Base-by-base conservation (phyloP, 345 rosid genomes). In the Eucalyptus regnans region DNA sequence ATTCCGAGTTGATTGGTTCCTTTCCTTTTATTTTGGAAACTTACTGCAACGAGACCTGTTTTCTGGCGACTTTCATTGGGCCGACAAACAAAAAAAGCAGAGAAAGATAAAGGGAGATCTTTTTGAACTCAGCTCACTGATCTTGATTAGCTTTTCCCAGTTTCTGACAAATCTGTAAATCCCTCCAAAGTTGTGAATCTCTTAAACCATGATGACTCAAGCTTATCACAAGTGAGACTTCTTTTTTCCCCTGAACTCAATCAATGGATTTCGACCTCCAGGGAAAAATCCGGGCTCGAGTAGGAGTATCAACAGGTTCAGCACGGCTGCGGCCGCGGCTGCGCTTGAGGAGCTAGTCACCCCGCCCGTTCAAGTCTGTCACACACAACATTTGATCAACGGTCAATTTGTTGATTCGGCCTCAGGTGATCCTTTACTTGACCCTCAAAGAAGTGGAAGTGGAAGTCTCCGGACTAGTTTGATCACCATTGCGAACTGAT, bases 361-460 rank as follows among this genome's bases (percentile, higher is more conserved):
- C 31, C 89, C 89, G 25, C 86, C 86, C 13, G 71, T 88, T 27
- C 84, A 60, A 27, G 89, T 89, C 17, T 62, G 87, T 37, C 56
- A 85, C 87, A 88, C 91, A 12, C 89, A 90, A 87, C 89, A 23
- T 71, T 49, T 88, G 88, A 90, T 88, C 89, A 44, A 86, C n/a
- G 90, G 90, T 49, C 66, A 86, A 54, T 87, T 87, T 58, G 88
- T 87, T 14, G 87, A 87, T 89, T 62, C 87, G 8, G 64, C 68
- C 33, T 86, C 89, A 80, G 86, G 86, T 86, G 83, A 37, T 11
- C 83, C 83, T 76, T 20, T 37, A 76, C 27, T 76, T 50, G 23
- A 7, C n/a, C 54, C 22, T 44, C 16, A 50, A 46, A 49, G 13
- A 87, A 29, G 50, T 23, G 44, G 48, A 50, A n/a, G 22, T 48